Evolutionary conservation across 805 yeast genomes (phyloP).

Genomic region (Ogataea pini): DNA sequence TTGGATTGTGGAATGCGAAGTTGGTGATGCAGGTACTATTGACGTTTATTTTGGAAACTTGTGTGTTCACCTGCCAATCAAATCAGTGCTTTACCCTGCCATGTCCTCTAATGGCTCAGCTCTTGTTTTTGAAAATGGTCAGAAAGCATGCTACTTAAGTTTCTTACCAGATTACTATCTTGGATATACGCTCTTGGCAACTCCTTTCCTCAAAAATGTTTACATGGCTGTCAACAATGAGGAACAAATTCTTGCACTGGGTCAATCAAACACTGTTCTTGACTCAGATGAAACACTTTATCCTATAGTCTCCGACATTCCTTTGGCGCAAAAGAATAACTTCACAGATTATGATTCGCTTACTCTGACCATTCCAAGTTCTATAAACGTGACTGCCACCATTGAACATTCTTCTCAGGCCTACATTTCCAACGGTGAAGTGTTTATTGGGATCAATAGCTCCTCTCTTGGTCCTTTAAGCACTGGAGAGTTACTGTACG

Average conservation of each 20-base stretch:
- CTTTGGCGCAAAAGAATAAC: constrained; percentile 32
- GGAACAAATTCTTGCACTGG: constrained; percentile 55
- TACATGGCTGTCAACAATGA: constrained; percentile 69
- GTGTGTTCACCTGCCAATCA: constrained; percentile 50
- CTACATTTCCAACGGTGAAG: constrained; percentile 34
- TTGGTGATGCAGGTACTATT: constrained; percentile 51
- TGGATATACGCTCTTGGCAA: constrained; percentile 60
- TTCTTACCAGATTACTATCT: constrained; percentile 47
- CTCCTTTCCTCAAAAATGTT: constrained; percentile 51
- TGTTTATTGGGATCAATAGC: constrained; percentile 18
- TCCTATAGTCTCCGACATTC: constrained; percentile 33
- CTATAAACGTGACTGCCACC: constrained; percentile 18
- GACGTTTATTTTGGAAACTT: constrained; percentile 55
- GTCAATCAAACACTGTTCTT: constrained; percentile 38
- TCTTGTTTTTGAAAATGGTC: constrained; percentile 54
- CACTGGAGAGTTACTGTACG: not conserved
- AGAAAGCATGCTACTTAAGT: constrained; percentile 55
- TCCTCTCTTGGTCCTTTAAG: constrained; percentile 1
- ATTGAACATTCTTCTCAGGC: constrained; percentile 17
- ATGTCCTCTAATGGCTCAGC: constrained; percentile 34
- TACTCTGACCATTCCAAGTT: constrained; percentile 31
- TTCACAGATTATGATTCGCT: constrained; percentile 21
- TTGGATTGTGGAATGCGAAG: constrained; percentile 67
- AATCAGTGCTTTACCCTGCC: constrained; percentile 46
- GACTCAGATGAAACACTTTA: constrained; percentile 12